phyloP scores from a whole-genome alignment of 2,329 filamentous ascomycete species.

The Colletotrichum orchidophilum region DNA sequence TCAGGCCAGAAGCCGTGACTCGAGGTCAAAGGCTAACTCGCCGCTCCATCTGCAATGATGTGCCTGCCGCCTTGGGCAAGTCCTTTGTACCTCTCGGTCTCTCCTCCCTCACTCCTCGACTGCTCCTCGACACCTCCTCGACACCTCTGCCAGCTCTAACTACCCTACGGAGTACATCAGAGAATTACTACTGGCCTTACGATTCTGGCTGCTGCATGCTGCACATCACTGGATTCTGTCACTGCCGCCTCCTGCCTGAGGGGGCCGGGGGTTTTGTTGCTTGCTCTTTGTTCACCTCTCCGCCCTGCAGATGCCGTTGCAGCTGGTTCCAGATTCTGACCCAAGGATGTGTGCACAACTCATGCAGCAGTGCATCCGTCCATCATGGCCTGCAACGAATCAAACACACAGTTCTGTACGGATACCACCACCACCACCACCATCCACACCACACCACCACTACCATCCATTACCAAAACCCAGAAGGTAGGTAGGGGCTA shows the following conservation, averaged over 20 bases:
- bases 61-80: not conserved
- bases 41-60: not conserved
- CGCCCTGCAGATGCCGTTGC: not conserved
- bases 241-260: not conserved
- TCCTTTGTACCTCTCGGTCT: not conserved
- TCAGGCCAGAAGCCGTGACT: slow-evolving; percentile 17
- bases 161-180: not conserved
- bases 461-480: not conserved
- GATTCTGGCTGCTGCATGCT: not conserved
- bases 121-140: not conserved
- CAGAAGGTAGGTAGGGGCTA: too few species aligned
- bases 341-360: not conserved
- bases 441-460: not conserved
- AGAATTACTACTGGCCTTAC: not conserved
- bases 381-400: not conserved
- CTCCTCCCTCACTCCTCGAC: not conserved
- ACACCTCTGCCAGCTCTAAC: not conserved
- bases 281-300: not conserved
- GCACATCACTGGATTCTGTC: not conserved
- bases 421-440: not conserved
- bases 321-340: not conserved
- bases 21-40: not conserved
- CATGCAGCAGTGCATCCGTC: not conserved
- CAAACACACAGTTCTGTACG: not conserved
- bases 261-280: not conserved